A percentile compares a stretch with the other conserved stretches of the same genome.
Evolutionary conservation across 2,329 filamentous ascomycete species (phyloP).

Genomic region (Bimuria novae-zelandiae): DNA sequence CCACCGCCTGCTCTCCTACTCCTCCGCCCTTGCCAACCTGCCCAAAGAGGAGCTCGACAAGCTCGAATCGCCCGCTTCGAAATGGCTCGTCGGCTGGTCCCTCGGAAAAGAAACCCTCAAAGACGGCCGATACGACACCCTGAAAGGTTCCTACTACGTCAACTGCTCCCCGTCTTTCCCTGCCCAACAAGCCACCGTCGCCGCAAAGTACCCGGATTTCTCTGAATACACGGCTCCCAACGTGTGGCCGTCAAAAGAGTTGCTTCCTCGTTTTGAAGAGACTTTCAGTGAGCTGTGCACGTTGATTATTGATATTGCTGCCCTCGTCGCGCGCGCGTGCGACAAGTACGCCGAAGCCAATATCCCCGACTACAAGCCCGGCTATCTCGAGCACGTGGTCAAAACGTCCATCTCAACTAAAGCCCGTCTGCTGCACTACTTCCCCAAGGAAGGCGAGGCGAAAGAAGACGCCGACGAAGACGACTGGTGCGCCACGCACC

Average conservation of each 20-base stretch:
- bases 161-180: slow-evolving; percentile 74
- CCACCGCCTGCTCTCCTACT: slow-evolving; percentile 76
- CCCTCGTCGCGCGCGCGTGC: slow-evolving; percentile 86
- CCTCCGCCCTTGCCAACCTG: slow-evolving; percentile 86
- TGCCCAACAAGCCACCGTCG: slow-evolving; percentile 55
- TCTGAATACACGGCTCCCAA: slow-evolving; percentile 90
- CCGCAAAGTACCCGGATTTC: slow-evolving; percentile 65
- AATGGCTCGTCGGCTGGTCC: slow-evolving; percentile 74
- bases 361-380: slow-evolving; percentile 73
- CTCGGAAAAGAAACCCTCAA: slow-evolving; percentile 81
- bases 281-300: slow-evolving; percentile 76
- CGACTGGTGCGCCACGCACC: slow-evolving; percentile 91
- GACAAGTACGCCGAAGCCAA: slow-evolving; percentile 82
- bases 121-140: slow-evolving; percentile 75
- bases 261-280: slow-evolving; percentile 75
- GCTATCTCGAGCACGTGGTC: slow-evolving; percentile 87
- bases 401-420: slow-evolving; percentile 86
- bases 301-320: slow-evolving; percentile 87
- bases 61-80: slow-evolving; percentile 57
- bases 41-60: slow-evolving; percentile 66
- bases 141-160: slow-evolving; percentile 83
- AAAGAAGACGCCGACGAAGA: slow-evolving; percentile 62
- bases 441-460: slow-evolving; percentile 52
- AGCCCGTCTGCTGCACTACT: slow-evolving; percentile 91
- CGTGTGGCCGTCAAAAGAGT: slow-evolving; percentile 75